Percentiles rank a stretch among this genome's conserved stretches.
Evolutionary conservation across 768 basidiomycete species (phyloP).

Genomic region (Crepidotus variabilis): DNA sequence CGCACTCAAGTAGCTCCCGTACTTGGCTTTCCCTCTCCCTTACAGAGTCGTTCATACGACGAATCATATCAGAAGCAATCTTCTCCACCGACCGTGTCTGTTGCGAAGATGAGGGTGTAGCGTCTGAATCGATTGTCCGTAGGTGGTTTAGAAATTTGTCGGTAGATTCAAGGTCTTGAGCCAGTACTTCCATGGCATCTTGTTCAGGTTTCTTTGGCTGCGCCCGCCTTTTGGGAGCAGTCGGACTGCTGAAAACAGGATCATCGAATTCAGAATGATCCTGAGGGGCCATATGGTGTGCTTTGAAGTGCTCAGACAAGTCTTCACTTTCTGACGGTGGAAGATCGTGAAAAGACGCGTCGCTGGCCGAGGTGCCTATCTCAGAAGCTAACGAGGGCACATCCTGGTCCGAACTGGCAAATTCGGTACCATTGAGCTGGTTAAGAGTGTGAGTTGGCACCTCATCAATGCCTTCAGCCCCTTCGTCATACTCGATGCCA

Average conservation of each 20-base stretch:
- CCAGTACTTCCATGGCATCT: constrained; percentile 72
- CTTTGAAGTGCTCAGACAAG: not conserved
- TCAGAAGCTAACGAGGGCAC: constrained; percentile 42
- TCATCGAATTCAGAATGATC: constrained; percentile 21
- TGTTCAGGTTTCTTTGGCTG: constrained; percentile 32
- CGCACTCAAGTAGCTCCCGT: constrained; percentile 71
- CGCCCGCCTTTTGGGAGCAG: constrained; percentile 25
- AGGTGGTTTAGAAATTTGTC: constrained; percentile 74
- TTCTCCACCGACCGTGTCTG: constrained; percentile 52
- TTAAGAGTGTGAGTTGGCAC: constrained; percentile 15
- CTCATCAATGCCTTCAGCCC: constrained; percentile 77
- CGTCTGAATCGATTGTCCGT: constrained; percentile 61
- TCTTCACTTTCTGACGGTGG: constrained; percentile 20
- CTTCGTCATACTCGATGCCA: constrained; percentile 86
- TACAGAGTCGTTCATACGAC: constrained; percentile 69
- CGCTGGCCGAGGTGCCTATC: constrained; percentile 23
- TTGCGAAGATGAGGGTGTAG: constrained; percentile 25
- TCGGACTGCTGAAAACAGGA: constrained; percentile 38
- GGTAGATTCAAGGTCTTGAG: constrained; percentile 71
- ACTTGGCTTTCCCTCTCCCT: constrained; percentile 80
- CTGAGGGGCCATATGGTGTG: not conserved
- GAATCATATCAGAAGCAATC: constrained; percentile 73
- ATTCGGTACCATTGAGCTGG: constrained; percentile 25
- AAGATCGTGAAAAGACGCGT: constrained; percentile 25
- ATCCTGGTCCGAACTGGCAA: constrained; percentile 25